Conservation (phyloP, 177 flowering plant genomes). For the Vitis hybrid region DNA sequence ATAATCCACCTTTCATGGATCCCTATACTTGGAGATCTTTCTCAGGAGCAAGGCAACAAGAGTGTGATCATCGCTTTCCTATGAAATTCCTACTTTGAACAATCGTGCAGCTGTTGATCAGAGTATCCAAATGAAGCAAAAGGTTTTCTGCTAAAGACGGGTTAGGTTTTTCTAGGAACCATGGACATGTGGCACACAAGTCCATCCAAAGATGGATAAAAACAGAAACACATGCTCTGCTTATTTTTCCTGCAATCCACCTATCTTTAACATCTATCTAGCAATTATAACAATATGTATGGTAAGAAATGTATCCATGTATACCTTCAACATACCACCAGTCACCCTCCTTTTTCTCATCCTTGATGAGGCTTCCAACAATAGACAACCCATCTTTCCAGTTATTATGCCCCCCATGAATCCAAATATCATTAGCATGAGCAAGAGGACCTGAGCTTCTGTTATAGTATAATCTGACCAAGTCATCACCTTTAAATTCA, state of each 20-base stretch:
- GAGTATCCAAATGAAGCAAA: too few relatives aligned
- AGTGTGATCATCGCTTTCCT: too few relatives aligned
- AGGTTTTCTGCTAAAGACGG: too few relatives aligned
- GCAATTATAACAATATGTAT: background rate
- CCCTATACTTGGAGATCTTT: too few relatives aligned
- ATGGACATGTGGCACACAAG: too few relatives aligned
- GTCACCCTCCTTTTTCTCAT: constrained; percentile 59
- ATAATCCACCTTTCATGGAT: too few relatives aligned
- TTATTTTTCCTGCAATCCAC: background rate
- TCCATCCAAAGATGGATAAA: too few relatives aligned
- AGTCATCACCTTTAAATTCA: constrained; percentile 59
- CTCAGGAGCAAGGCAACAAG: too few relatives aligned
- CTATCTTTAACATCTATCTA: background rate
- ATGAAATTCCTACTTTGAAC: too few relatives aligned
- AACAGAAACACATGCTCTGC: background rate
- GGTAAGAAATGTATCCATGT: constrained; percentile 9
- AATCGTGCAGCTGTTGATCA: too few relatives aligned
- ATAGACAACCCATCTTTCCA: constrained; percentile 81
- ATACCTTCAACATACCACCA: constrained; percentile 97
- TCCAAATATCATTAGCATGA: constrained; percentile 71
- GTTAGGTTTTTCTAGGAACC: too few relatives aligned
- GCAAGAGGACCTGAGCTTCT: constrained; percentile 77
- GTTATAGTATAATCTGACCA: constrained; percentile 76
- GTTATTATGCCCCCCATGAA: constrained; percentile 86
- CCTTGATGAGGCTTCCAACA: constrained; percentile 49